Evolutionary conservation across 306 rosid genomes (phyloP).

Genomic region (Cajanus cajan): DNA sequence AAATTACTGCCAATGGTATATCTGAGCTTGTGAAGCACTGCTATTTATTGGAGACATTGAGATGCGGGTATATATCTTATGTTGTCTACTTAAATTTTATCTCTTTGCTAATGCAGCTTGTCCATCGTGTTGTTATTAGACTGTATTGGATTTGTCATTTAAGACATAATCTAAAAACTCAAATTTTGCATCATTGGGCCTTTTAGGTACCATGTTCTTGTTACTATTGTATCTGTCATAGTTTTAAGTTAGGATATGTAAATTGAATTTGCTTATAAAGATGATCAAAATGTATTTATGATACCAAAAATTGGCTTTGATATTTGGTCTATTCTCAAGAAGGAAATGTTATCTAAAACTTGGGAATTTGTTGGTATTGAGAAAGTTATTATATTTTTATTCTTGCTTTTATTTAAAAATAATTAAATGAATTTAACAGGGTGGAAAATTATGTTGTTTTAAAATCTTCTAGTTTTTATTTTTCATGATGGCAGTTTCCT

Average conservation of each 20-base stretch:
- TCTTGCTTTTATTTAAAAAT: background rate
- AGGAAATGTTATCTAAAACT: background rate
- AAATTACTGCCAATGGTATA: conserved; percentile 65
- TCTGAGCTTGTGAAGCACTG: conserved; percentile 76
- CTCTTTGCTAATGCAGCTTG: background rate
- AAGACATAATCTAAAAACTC: background rate
- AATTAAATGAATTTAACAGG: background rate
- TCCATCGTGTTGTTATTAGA: background rate
- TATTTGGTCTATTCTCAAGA: background rate
- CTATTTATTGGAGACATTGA: conserved; percentile 65
- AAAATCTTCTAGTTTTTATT: background rate
- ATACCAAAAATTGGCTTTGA: conserved; percentile 5
- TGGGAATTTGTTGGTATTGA: background rate
- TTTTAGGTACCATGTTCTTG: conserved; percentile 1
- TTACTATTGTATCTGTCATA: background rate
- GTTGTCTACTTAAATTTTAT: conserved; percentile 4
- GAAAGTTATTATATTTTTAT: background rate
- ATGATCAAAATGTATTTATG: conserved; percentile 7
- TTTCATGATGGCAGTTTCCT: background rate
- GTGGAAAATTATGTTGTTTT: background rate
- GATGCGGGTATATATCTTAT: conserved; percentile 76
- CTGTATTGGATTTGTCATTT: background rate
- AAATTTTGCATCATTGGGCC: conserved; percentile 10
- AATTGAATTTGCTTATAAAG: background rate
- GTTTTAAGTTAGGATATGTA: background rate